phyloP scores from a whole-genome alignment of 495 filamentous ascomycete genomes.

The Xylaria venustula region DNA sequence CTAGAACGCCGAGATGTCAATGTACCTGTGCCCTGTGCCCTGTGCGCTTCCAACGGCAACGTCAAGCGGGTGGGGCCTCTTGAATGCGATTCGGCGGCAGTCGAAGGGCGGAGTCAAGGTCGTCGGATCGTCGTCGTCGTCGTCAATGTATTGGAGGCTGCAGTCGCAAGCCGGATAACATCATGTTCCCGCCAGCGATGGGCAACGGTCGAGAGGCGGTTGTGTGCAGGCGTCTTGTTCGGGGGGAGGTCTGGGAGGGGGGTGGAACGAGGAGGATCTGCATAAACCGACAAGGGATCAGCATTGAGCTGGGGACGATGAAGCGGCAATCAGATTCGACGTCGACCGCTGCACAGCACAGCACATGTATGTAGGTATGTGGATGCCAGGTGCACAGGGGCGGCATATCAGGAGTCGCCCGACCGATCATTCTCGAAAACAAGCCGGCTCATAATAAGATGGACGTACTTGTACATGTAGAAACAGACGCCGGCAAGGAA shows the following conservation, averaged over 20 bases:
- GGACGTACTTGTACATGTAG: conserved; percentile 17
- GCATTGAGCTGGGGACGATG: conserved; percentile 16
- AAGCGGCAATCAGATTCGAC: conserved; percentile 10
- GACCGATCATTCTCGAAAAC: background rate
- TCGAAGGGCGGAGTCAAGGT: no score
- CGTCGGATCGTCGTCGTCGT: no score
- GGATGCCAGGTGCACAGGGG: background rate
- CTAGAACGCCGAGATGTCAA: conserved; percentile 23
- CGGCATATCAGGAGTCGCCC: background rate
- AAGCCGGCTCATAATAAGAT: background rate
- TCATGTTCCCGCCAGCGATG: conserved; percentile 26
- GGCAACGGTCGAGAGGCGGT: conserved; percentile 20
- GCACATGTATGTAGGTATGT: no score
- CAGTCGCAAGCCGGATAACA: conserved; percentile 26
- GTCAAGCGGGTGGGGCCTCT: conserved; percentile 8
- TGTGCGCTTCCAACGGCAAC: conserved; percentile 17
- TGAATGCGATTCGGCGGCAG: no score
- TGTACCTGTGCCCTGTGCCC: no score
- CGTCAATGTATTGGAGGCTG: conserved; percentile 30
- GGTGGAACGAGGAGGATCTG: conserved; percentile 28
- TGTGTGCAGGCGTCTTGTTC: conserved; percentile 25
- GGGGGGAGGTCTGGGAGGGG: conserved; percentile 15
- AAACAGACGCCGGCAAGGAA: background rate
- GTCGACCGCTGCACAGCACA: background rate
- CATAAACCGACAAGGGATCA: conserved; percentile 18